Evolutionary conservation across 257 asterid species (phyloP).

Genomic region (Catharanthus roseus): DNA sequence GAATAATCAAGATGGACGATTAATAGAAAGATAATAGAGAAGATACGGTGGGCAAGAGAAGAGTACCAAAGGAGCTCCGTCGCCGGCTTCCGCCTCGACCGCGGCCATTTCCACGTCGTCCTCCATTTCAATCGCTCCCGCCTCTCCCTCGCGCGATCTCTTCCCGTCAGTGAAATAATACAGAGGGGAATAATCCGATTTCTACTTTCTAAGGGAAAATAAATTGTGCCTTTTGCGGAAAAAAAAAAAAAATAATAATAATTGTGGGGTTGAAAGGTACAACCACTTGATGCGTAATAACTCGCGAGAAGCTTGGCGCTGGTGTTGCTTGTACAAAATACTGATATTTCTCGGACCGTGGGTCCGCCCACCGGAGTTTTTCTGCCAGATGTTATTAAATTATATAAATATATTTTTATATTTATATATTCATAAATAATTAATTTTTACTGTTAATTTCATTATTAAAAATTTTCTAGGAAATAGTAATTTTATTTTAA

Average conservation of each 20-base stretch:
- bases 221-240: too few species aligned
- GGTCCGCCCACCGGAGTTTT: too few species aligned
- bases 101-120: slow-evolving; percentile 71
- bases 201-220: too few species aligned
- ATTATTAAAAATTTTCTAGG: too few species aligned
- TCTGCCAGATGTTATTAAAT: too few species aligned
- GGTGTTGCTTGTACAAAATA: too few species aligned
- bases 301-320: too few species aligned
- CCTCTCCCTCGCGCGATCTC: slow-evolving; percentile 8
- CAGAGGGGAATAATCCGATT: background rate
- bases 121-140: slow-evolving; percentile 40
- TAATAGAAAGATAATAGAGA: background rate
- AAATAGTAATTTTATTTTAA: too few species aligned
- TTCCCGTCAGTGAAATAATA: background rate
- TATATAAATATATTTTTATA: too few species aligned
- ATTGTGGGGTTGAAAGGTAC: background rate
- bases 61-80: slow-evolving; percentile 37
- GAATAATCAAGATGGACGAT: slow-evolving; percentile 2
- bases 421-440: too few species aligned
- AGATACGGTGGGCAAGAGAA: background rate
- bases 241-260: background rate
- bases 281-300: background rate
- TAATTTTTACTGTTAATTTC: too few species aligned
- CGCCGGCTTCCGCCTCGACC: slow-evolving; percentile 44
- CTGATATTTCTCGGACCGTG: too few species aligned